Percentiles rank a stretch among this genome's conserved stretches.
Evolutionary conservation across 768 basidiomycete genomes (phyloP).

Genomic region (Rhizopogon vulgaris): DNA sequence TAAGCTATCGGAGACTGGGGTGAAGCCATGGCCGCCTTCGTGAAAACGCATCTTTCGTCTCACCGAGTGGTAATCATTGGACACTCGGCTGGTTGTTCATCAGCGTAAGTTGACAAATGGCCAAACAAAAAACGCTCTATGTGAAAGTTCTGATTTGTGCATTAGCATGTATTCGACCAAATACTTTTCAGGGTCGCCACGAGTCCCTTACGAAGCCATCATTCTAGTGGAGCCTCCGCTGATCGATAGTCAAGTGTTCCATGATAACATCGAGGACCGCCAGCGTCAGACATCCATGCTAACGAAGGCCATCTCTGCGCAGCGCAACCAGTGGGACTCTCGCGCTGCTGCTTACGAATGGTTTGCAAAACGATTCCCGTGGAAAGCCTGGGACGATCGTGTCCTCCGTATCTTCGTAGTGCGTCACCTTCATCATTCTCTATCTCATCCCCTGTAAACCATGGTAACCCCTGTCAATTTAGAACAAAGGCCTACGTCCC

Average conservation of each 20-base stretch:
- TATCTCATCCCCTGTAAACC: background rate
- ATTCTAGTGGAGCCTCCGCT: background rate
- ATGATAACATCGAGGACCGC: background rate
- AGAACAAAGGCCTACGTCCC: background rate
- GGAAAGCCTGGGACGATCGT: background rate
- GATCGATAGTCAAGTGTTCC: background rate
- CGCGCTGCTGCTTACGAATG: background rate
- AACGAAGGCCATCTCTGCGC: background rate
- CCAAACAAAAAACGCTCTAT: background rate
- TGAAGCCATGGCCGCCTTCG: background rate
- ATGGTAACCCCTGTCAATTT: background rate
- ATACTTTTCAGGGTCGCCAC: background rate
- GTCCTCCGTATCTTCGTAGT: background rate
- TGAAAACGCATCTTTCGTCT: background rate
- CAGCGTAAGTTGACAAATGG: background rate
- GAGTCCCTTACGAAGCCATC: background rate
- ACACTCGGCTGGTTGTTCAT: background rate
- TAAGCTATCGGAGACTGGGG: constrained; percentile 1
- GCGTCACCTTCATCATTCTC: background rate
- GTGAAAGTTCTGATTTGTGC: too few relatives aligned
- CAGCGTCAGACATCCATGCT: background rate
- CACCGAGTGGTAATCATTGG: background rate
- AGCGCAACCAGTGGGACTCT: background rate
- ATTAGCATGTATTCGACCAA: background rate
- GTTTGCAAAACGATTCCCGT: background rate